Evolutionary conservation across 441 rosid species (phyloP), one percentile per base, ranked within the genome.

Genomic region (Erodium chrysanthum): DNA sequence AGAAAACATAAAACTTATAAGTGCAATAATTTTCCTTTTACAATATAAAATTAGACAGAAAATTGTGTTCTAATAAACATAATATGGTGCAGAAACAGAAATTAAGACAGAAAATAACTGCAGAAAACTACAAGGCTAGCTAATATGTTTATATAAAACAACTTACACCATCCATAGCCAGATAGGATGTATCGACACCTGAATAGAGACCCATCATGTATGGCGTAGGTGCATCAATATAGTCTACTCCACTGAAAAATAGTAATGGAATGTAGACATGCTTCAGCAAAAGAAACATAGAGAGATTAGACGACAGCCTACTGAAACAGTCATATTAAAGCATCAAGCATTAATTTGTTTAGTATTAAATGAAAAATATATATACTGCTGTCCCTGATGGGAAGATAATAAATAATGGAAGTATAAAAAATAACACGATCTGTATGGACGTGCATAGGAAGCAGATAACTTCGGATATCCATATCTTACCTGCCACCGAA

Each of bases 171-270:
- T 90, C 96, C 95, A 90, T 92, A n/a, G 73, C 80, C 77, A 92
- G 95, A 77, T 78, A 64, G 52, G 91, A 87, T 27, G 92, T 92
- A 83, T 88, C 98, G 67, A 95, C 99, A 64, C 82, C 87, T 46
- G 98, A 95, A 85, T 95, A 97, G 75, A 95, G 98, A 78, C 99
- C 99, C 97, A 88, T 95, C 98, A 95, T 92, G 79, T 92, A 95
- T 58, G 99, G 99, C 44, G 96, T 92, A 65, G 98, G 99, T 72
- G 98, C 98, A 75, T 95, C 98, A 80, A 95, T 86, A 77, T 95
- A 87, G 88, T 95, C 98, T 20, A 90, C 99, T 88, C 98, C 99
- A 90, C 92, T 92, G 89, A 90, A 95, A 90, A 95, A 95, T 77
- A 95, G 95, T 75, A 88, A 90, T 63, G 99, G 98, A 87, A 95